Base-by-base conservation (phyloP, 495 filamentous ascomycete species). In the Diplogelasinospora grovesii region DNA sequence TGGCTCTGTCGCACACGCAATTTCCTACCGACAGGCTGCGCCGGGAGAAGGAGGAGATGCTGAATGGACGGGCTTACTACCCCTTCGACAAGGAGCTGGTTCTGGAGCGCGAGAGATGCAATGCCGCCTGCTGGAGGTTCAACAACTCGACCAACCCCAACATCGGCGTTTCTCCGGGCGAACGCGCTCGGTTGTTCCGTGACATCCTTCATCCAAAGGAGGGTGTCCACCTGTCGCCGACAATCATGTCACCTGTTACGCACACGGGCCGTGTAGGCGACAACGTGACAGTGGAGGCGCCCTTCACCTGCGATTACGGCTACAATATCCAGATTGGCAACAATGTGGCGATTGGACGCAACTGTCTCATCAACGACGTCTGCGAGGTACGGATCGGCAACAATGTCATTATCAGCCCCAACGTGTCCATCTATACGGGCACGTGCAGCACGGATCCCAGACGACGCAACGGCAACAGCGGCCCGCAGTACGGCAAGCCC, bases 21-120 rank as follows among this genome's bases (percentile, higher is more conserved):
- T 59, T 66, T 43, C 57, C 72, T 25, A 48, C 65, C 8, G 54
- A 59, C 16, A 58, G 65, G 47, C 60, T 48, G 43, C 61, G 76
- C 22, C 83, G 81, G 0, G 86, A 96, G 58, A 95, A 92, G 59
- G 87, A 95, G 33, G 92, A 95, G 62, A 98, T 98, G 92, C 70
- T 95, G 3, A 72, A 69, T 28, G 86, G 88, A n/a, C 71, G 88
- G 19, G 72, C 79, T 8, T 97, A 89, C 57, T 78, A 78, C 34
- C 85, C 86, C 1, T 85, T 81, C 46, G 79, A 85, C 53, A 72
- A 78, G 29, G 81, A 86, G 46, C 74, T 98, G 6, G 74, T 88
- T 3, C 75, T 89, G 32, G 92, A 97, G 48, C 82, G 93, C 16
- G 84, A 95, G 52, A 69, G 80, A 46, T 98, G 92, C 66, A 88